Evolutionary conservation across 306 rosid genomes (phyloP), one percentile per base, ranked within the genome.

Genomic region (Rubus idaeus): DNA sequence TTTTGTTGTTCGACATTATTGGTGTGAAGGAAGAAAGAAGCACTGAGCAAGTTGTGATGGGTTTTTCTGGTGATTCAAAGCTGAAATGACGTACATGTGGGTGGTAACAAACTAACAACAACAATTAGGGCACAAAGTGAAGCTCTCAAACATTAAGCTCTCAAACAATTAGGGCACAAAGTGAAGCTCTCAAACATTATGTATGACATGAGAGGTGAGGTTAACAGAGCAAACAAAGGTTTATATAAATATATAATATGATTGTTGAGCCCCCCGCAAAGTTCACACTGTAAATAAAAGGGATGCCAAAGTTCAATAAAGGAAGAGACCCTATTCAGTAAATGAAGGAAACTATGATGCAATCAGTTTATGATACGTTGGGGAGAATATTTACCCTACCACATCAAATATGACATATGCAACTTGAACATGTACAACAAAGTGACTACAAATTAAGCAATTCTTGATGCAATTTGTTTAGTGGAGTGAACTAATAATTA

Each of bases 21-120:
- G 83, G 74, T 61, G 79, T 76, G 75, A 73, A 75, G 70, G 75
- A 77, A 72, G 82, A 86, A 87, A 78, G 73, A 61, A 51, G 53
- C 26, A 71, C 77, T 26, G 7, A 78, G 51, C 74, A 89, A 84
- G 71, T 80, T 80, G 83, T 74, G 75, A 87, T 63, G 73, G 76
- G 49, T 21, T 57, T 77, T 76, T 68, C 46, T 20, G 72, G 46
- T 71, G 79, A 52, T 79, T 83, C 78, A 70, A 26, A 81, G 53
- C 30, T 81, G 80, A 85, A 69, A 57, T 81, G 86, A 75, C 71
- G 67, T 57, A 64, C 16, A 65, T 75, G 69, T 47, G 35, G 89
- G 88, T 77, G 88, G 77, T 77, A 71, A 70, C 26, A 23, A 23
- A 23, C 26, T 23, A 23, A 23, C 41, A 80, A 45, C 50, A 73